A percentile compares a stretch with the other conserved stretches of the same genome.
phyloP scores from a whole-genome alignment of 129 eudicot genomes.

The Oenanthe sinensis region DNA sequence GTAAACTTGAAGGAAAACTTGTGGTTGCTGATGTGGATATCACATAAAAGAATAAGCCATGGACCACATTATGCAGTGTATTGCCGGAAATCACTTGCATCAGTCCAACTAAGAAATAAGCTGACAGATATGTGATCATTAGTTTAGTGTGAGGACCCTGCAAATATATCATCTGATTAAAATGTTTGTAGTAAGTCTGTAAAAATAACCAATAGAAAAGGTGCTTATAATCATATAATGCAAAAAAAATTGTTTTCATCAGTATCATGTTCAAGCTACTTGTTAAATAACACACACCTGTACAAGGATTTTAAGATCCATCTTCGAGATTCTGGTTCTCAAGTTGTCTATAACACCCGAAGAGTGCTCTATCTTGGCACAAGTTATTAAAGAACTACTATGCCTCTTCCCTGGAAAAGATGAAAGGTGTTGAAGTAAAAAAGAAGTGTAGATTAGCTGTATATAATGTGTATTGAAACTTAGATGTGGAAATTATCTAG shows the following conservation, averaged over 20 bases:
- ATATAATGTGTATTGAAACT: background rate
- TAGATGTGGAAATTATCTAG: background rate
- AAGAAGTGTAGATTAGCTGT: background rate
- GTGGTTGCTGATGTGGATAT: conserved; percentile 34
- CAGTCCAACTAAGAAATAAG: conserved; percentile 37
- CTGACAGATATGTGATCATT: conserved; percentile 35
- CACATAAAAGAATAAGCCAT: conserved; percentile 21
- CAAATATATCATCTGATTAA: conserved; percentile 20
- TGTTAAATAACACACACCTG: conserved; percentile 32
- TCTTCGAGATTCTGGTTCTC: conserved; percentile 16
- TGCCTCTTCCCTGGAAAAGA: conserved; percentile 37
- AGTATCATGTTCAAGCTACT: background rate
- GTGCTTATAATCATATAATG: background rate
- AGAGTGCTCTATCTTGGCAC: conserved; percentile 18
- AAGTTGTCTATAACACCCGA: conserved; percentile 11
- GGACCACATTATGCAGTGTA: conserved; percentile 15
- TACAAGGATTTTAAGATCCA: conserved; percentile 22
- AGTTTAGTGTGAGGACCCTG: conserved; percentile 47
- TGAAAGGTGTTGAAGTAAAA: background rate
- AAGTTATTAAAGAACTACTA: conserved; percentile 14
- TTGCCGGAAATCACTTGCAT: conserved; percentile 28
- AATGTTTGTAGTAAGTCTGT: background rate
- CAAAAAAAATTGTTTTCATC: background rate
- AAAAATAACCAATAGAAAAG: background rate
- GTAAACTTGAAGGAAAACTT: conserved; percentile 46